Base-by-base conservation (phyloP, 106 monocot species). In the Dendrobium officinale region DNA sequence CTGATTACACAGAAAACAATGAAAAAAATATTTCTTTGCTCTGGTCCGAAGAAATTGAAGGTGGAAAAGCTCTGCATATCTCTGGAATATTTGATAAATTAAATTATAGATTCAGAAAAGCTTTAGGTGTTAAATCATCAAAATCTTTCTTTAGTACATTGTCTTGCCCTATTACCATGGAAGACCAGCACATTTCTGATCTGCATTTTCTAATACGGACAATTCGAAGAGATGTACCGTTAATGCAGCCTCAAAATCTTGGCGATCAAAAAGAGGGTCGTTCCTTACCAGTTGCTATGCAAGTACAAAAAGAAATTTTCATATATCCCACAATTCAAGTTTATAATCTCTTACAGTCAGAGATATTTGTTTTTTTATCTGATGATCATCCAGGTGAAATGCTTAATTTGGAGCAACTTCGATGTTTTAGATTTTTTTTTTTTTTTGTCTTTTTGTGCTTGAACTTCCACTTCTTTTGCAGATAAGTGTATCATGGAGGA, bases 21-120 rank as follows among this genome's bases (percentile, higher is more conserved):
- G 85, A 59, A 51, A 78, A 75, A 59, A 41, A 82, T 73, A 18
- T 83, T 84, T 86, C 82, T 17, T 75, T 82, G 29, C 79, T 88
- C 18, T 96, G 96, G 96, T 96, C 96, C 10, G 93, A 90, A 74
- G 82, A 93, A 77, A 41, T 96, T 15, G 82, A 82, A 67, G 91
- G 93, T 87, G 93, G 82, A 82, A 93, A 93, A 87, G 85, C 92
- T 74, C 77, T 88, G 48, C 61, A 87, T 44, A 22, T 96, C 17
- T 89, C 93, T 55, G 96, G 96, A 74, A 75, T 93, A 73, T 87
- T 93, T 79, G 91, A 93, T 77, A 93, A 91, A 77, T 80, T 96
- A 66, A 89, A 82, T 79, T 93, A 93, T 80, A 91, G 80, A 84
- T 75, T 96, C 58, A 88, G 78, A 47, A 91, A 86, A 47, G 89